Conservation (phyloP, 2,329 filamentous ascomycete genomes). For the Nemania sp. region DNA sequence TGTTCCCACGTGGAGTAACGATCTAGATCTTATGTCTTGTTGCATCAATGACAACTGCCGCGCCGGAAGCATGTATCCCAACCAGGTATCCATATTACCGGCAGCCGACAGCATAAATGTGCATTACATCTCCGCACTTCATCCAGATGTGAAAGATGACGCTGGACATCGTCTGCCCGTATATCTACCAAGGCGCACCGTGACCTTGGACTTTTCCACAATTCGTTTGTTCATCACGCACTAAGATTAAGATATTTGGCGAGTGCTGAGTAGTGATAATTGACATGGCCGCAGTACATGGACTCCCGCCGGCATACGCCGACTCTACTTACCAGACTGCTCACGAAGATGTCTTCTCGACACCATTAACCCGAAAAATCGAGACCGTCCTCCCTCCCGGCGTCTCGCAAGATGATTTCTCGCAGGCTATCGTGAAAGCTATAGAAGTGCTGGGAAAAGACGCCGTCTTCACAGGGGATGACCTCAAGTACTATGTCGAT, state of each 20-base stretch:
- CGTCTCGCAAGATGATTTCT: slow-evolving; percentile 43
- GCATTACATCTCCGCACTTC: slow-evolving; percentile 13
- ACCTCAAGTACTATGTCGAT: slow-evolving; percentile 49
- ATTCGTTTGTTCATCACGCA: too few species aligned
- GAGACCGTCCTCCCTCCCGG: slow-evolving; percentile 46
- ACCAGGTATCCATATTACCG: slow-evolving; percentile 14
- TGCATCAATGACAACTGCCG: slow-evolving; percentile 19
- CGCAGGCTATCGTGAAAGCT: slow-evolving; percentile 42
- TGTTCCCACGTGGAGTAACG: background rate
- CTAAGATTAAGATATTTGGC: too few species aligned
- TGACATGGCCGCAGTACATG: slow-evolving; percentile 18
- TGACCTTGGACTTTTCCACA: too few species aligned
- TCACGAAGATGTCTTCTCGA: slow-evolving; percentile 46
- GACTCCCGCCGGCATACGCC: slow-evolving; percentile 38
- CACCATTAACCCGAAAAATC: slow-evolving; percentile 43
- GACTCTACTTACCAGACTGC: slow-evolving; percentile 47
- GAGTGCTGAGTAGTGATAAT: background rate
- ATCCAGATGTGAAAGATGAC: background rate
- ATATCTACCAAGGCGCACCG: too few species aligned
- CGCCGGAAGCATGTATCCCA: background rate
- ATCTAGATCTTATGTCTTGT: background rate
- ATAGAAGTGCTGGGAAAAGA: slow-evolving; percentile 42
- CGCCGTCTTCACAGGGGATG: slow-evolving; percentile 44
- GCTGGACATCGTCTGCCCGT: slow-evolving; percentile 4
- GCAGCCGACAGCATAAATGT: slow-evolving; percentile 25